These are phyloP conservation scores for Knoxdaviesia capensis DNA, from an alignment of 2,329 filamentous ascomycete species.

Conservation along the genomic window DNA sequence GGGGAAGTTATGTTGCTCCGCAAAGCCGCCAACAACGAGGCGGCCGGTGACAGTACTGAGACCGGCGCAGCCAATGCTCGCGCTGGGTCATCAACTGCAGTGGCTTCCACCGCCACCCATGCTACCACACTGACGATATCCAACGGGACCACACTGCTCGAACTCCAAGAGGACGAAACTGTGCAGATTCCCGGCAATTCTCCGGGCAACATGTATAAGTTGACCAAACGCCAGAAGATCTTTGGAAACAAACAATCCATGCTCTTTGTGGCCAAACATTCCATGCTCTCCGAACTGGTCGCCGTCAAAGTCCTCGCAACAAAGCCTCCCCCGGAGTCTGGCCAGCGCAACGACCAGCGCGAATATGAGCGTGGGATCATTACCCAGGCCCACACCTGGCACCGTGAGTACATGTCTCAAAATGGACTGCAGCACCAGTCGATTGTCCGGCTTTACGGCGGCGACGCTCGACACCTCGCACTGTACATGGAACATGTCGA, in stretches of 20 bases:
- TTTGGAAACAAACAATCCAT: conserved; percentile 32
- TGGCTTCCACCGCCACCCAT: too few species aligned
- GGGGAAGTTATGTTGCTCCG: too few species aligned
- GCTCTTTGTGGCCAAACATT: conserved; percentile 34
- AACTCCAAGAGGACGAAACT: conserved; percentile 27
- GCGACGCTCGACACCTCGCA: conserved; percentile 37
- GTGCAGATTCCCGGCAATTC: conserved; percentile 26
- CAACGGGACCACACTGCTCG: conserved; percentile 28
- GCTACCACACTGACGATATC: conserved; percentile 16
- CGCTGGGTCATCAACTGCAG: too few species aligned
- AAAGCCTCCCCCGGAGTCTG: conserved; percentile 23
- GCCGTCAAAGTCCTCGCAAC: conserved; percentile 42
- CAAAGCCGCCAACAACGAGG: too few species aligned
- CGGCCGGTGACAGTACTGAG: too few species aligned
- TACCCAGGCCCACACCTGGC: conserved; percentile 37
- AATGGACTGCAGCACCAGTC: conserved; percentile 33
- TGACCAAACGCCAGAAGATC: conserved; percentile 36
- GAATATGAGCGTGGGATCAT: conserved; percentile 13
- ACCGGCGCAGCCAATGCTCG: too few species aligned
- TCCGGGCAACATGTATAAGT: conserved; percentile 30
- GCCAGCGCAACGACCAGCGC: conserved; percentile 25
- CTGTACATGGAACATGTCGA: conserved; percentile 43
- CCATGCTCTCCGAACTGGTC: conserved; percentile 28
- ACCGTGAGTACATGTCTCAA: conserved; percentile 35
- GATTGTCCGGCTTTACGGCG: conserved; percentile 36